A percentile compares a stretch with the other conserved stretches of the same genome.
phyloP scores from a whole-genome alignment of 164 flowering plant genomes.

The Echeveria elegans region DNA sequence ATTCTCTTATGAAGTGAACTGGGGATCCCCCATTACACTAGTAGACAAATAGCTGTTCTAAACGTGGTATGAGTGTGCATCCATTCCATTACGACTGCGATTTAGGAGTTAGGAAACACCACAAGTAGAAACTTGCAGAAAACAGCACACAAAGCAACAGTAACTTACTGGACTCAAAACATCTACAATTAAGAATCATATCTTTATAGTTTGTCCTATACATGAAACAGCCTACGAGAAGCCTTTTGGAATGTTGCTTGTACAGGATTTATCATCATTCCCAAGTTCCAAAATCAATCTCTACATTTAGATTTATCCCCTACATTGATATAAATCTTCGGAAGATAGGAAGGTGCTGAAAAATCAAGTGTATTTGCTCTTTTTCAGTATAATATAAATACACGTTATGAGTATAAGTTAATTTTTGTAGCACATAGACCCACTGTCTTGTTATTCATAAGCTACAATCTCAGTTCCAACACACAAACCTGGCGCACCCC shows the following conservation, averaged over 20 bases:
- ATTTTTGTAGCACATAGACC: neutral
- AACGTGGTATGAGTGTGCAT: no score
- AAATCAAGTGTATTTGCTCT: neutral
- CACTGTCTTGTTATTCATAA: neutral
- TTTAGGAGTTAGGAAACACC: neutral
- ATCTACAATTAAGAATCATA: slow-evolving; percentile 4
- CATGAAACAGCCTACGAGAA: neutral
- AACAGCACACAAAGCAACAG: neutral
- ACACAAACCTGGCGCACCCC: neutral
- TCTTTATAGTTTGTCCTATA: neutral
- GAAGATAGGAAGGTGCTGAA: neutral
- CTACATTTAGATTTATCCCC: neutral
- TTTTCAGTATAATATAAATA: no score
- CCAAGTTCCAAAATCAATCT: neutral
- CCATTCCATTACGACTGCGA: no score
- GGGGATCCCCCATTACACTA: no score
- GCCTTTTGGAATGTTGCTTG: neutral
- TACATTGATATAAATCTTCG: neutral
- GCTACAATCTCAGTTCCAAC: neutral
- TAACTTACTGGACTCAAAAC: neutral
- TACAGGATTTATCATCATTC: slow-evolving; percentile 1
- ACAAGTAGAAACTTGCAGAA: neutral
- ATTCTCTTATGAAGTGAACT: no score
- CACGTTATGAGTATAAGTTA: neutral
- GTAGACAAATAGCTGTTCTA: no score